Percentiles rank a stretch among this genome's conserved stretches.
Conservation (phyloP, 1,284 basidiomycete species). For the Moesziomyces globuligerus region DNA sequence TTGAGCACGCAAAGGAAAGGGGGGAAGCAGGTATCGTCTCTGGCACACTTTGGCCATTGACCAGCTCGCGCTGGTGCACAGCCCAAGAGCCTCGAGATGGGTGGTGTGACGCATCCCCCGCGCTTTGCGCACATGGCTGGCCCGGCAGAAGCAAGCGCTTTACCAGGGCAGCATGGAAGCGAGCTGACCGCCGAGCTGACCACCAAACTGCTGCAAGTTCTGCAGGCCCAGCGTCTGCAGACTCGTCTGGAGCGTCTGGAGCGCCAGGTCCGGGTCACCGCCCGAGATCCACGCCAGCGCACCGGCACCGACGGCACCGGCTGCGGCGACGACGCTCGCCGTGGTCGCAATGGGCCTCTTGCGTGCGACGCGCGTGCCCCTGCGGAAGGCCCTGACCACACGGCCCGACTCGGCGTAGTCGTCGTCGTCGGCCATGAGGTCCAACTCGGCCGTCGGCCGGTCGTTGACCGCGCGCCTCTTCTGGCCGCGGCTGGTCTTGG, state of each 20-base stretch:
- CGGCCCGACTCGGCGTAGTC: slow-evolving; percentile 47
- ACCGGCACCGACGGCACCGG: slow-evolving; percentile 60
- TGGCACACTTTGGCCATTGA: too few species aligned
- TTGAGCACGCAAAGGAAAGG: neutral
- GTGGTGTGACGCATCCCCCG: slow-evolving; percentile 6
- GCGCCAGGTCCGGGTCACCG: slow-evolving; percentile 46
- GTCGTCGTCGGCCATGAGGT: slow-evolving; percentile 48
- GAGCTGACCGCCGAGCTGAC: slow-evolving; percentile 16
- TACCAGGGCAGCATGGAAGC: slow-evolving; percentile 38
- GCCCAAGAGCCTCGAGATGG: slow-evolving; percentile 46
- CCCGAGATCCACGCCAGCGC: slow-evolving; percentile 63
- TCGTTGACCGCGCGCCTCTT: slow-evolving; percentile 62
- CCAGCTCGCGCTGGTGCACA: too few species aligned
- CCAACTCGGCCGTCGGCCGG: slow-evolving; percentile 41
- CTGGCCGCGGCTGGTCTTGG: slow-evolving; percentile 22
- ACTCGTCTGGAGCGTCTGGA: slow-evolving; percentile 56
- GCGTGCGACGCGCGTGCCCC: slow-evolving; percentile 50
- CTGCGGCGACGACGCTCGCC: slow-evolving; percentile 58
- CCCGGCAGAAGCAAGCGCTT: too few species aligned
- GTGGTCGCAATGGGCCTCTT: slow-evolving; percentile 56
- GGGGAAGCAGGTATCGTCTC: slow-evolving; percentile 46
- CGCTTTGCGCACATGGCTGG: neutral
- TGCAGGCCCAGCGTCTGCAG: slow-evolving; percentile 52
- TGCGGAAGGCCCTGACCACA: slow-evolving; percentile 41
- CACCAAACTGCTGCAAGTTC: slow-evolving; percentile 30